Evolutionary conservation across 257 asterid genomes (phyloP).

Genomic region (Solanum clarkiae): DNA sequence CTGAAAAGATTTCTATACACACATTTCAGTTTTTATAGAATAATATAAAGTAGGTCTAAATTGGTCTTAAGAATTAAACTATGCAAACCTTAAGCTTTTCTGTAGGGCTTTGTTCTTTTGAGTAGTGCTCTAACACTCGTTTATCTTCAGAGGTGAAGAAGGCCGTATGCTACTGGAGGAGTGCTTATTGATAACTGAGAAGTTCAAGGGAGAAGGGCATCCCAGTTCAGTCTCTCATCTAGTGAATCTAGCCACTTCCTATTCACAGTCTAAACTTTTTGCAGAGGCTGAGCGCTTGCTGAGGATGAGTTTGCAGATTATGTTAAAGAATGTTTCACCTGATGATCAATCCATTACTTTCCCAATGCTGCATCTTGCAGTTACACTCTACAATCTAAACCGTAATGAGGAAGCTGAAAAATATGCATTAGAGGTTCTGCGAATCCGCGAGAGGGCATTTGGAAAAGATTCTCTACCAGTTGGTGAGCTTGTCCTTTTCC

Average conservation of each 20-base stretch:
- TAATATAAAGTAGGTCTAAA: neutral
- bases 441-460: constrained; percentile 63
- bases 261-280: constrained; percentile 63
- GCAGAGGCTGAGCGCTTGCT: constrained; percentile 84
- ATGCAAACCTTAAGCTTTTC: neutral
- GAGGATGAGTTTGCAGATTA: constrained; percentile 55
- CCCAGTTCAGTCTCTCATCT: constrained; percentile 69
- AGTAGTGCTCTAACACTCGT: neutral
- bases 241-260: constrained; percentile 83
- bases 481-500: constrained; percentile 37
- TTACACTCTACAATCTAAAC: constrained; percentile 52
- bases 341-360: constrained; percentile 77
- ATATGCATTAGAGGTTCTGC: constrained; percentile 53
- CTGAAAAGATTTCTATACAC: neutral
- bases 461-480: constrained; percentile 81
- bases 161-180: constrained; percentile 65
- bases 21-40: neutral
- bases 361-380: constrained; percentile 80
- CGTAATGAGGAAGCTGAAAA: constrained; percentile 81
- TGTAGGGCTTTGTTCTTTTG: neutral
- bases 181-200: constrained; percentile 52
- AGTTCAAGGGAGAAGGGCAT: constrained; percentile 58
- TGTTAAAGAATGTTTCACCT: constrained; percentile 45
- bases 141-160: constrained; percentile 53
- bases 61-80: neutral